Conservation (phyloP, 148 eudicot species). For the Hydrangea macrophylla region DNA sequence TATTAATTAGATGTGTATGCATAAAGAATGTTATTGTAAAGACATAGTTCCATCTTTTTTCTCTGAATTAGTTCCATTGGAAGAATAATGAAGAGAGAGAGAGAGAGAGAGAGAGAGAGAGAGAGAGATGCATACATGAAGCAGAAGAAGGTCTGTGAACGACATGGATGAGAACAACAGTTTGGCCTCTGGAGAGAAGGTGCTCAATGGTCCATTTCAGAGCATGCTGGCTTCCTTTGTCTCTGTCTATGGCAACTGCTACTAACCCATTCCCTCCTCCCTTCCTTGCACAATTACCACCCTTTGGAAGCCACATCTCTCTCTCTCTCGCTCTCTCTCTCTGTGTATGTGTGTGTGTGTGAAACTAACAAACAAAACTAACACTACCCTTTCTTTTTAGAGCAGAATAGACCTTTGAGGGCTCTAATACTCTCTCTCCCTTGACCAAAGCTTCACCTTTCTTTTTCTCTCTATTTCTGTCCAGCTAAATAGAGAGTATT, state of each 20-base stretch:
- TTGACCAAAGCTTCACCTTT: background rate
- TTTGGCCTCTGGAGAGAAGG: slow-evolving; percentile 38
- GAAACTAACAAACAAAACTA: too few species aligned
- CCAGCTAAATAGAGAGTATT: background rate
- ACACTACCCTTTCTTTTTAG: background rate
- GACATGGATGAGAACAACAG: slow-evolving; percentile 70
- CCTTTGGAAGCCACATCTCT: slow-evolving; percentile 48
- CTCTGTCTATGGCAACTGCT: slow-evolving; percentile 60
- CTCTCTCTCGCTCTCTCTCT: slow-evolving; percentile 5
- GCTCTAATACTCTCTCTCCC: background rate
- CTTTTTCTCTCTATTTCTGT: background rate
- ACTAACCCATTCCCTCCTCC: slow-evolving; percentile 42
- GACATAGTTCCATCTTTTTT: too few species aligned
- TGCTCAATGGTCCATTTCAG: slow-evolving; percentile 56
- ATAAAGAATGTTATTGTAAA: too few species aligned
- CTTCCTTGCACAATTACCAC: slow-evolving; percentile 19
- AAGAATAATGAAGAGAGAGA: too few species aligned
- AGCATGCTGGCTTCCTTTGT: slow-evolving; percentile 55
- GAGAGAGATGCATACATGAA: slow-evolving; percentile 29
- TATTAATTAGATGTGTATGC: too few species aligned
- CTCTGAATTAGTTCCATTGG: too few species aligned
- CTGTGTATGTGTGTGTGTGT: background rate
- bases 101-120: slow-evolving; percentile 6
- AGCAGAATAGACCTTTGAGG: too few species aligned
- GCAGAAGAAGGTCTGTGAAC: slow-evolving; percentile 24